Percentiles rank a stretch among this genome's conserved stretches.
Conservation (phyloP, 2,329 filamentous ascomycete species). For the Fusarium staphyleae region DNA sequence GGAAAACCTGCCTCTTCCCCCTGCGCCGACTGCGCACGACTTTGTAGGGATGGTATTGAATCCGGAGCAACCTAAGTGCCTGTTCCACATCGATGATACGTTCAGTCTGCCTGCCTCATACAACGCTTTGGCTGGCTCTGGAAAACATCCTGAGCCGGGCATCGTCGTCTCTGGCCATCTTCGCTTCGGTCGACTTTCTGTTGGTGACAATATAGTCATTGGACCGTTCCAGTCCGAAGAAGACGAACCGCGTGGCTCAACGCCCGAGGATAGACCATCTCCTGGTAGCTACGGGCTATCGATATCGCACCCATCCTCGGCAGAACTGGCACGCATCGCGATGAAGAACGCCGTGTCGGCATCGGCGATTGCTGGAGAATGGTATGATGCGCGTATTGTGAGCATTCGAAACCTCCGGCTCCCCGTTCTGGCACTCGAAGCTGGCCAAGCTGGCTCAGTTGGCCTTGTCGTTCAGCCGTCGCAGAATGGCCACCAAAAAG, state of each 20-base stretch:
- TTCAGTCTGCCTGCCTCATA: conserved; percentile 77
- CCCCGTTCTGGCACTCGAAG: conserved; percentile 76
- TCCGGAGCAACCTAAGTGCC: conserved; percentile 64
- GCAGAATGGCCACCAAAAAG: conserved; percentile 10
- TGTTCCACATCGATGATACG: conserved; percentile 92
- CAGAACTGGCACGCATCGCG: conserved; percentile 60
- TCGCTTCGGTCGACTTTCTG: conserved; percentile 76
- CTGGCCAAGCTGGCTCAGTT: conserved; percentile 89
- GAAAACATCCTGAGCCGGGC: conserved; percentile 54
- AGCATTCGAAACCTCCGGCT: conserved; percentile 89
- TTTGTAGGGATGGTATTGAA: conserved; percentile 63
- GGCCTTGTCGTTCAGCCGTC: conserved; percentile 70
- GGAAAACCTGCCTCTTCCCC: conserved; percentile 74
- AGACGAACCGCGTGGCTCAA: conserved; percentile 49
- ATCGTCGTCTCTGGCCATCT: conserved; percentile 87
- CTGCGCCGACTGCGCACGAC: conserved; percentile 59
- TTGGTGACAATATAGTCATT: conserved; percentile 79
- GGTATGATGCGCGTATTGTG: conserved; percentile 80
- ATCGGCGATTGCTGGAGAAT: conserved; percentile 67
- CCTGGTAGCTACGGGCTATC: conserved; percentile 58
- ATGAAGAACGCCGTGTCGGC: conserved; percentile 61
- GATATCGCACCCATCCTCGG: conserved; percentile 60
- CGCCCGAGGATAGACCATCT: conserved; percentile 57
- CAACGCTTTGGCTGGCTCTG: conserved; percentile 29
- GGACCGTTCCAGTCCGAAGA: conserved; percentile 76